A percentile compares a stretch with the other conserved stretches of the same genome.
phyloP scores from a whole-genome alignment of 148 eudicot genomes.

The Rhododendron simsii region DNA sequence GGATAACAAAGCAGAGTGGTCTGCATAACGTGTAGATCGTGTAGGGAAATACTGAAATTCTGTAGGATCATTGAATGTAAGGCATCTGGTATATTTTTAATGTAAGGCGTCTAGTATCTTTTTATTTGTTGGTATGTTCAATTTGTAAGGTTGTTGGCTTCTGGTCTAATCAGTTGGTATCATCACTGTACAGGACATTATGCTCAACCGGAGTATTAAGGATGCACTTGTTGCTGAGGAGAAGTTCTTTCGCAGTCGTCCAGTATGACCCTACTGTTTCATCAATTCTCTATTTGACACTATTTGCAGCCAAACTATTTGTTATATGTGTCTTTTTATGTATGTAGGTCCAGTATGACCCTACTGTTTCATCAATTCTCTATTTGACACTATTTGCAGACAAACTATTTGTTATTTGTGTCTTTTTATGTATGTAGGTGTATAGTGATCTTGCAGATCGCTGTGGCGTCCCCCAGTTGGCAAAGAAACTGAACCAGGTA shows the following conservation, averaged over 20 bases:
- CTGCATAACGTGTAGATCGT: background rate
- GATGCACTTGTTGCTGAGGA: conserved; percentile 96
- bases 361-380: background rate
- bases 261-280: conserved; percentile 39
- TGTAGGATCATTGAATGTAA: background rate
- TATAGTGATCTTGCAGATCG: conserved; percentile 89
- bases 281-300: background rate
- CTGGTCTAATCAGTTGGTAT: conserved; percentile 7
- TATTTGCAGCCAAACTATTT: background rate
- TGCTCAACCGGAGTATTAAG: conserved; percentile 66
- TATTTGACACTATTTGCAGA: background rate
- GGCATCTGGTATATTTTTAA: background rate
- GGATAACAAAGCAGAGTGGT: background rate
- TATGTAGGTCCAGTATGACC: conserved; percentile 75
- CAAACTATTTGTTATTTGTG: background rate
- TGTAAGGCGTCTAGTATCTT: background rate
- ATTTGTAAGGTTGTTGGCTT: background rate
- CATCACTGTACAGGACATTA: conserved; percentile 64
- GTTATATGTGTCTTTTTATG: conserved; percentile 10
- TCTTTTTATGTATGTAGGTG: conserved; percentile 43
- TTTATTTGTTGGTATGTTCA: background rate
- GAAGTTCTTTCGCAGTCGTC: conserved; percentile 90
- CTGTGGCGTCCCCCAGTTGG: conserved; percentile 93
- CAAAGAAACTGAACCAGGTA: conserved; percentile 97
- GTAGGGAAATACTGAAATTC: background rate